These are phyloP conservation scores for Kuraishia borneana DNA, from an alignment of 805 yeast species.

Conservation along the genomic window DNA sequence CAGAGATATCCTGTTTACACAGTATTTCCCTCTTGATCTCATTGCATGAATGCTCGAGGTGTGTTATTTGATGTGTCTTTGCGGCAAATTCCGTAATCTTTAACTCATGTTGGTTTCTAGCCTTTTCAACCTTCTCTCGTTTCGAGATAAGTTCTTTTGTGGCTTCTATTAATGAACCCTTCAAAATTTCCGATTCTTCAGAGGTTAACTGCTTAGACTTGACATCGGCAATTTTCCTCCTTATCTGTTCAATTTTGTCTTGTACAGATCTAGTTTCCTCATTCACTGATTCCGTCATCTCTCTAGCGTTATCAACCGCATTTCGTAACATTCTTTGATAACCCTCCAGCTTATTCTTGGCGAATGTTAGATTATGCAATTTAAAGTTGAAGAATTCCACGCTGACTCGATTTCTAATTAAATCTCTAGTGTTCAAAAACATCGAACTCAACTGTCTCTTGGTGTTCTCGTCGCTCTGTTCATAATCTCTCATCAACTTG, in stretches of 20 bases:
- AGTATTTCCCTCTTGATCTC: too few species aligned
- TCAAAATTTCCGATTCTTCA: neutral
- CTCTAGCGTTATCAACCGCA: neutral
- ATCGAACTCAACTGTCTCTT: neutral
- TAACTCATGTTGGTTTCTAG: too few species aligned
- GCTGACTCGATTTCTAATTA: neutral
- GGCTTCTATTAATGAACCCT: neutral
- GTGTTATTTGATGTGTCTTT: too few species aligned
- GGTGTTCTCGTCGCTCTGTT: neutral
- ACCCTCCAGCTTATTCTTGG: neutral
- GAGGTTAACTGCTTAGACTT: neutral
- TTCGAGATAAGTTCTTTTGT: neutral
- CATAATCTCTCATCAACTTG: neutral
- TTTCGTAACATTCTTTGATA: neutral
- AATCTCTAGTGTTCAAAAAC: neutral
- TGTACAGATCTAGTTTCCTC: neutral
- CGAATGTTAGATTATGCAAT: neutral
- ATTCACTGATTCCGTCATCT: neutral
- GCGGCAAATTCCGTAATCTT: too few species aligned
- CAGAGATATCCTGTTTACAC: too few species aligned
- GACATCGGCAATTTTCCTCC: neutral
- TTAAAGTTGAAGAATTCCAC: neutral
- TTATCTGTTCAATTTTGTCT: neutral
- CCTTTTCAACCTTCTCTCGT: neutral
- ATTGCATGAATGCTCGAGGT: too few species aligned